Conservation (phyloP, 768 basidiomycete species). For the Mycena belliarum region DNA sequence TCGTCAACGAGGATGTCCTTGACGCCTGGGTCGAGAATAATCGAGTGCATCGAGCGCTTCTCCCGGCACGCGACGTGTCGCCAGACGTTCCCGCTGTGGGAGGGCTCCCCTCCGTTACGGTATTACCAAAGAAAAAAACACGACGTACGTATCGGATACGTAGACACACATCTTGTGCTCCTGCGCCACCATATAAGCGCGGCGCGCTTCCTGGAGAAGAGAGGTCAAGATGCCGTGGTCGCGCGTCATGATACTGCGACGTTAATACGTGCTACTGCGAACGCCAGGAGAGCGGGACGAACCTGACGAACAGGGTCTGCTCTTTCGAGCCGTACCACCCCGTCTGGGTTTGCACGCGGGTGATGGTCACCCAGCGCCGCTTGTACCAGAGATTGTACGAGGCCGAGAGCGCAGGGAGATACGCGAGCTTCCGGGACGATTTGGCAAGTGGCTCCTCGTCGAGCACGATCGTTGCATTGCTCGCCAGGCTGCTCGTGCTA, state of each 20-base stretch:
- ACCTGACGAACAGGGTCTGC: slow-evolving; percentile 34
- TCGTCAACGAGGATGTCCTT: slow-evolving; percentile 60
- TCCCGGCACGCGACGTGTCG: slow-evolving; percentile 49
- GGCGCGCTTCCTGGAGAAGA: slow-evolving; percentile 45
- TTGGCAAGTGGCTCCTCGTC: slow-evolving; percentile 26
- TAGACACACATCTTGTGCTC: slow-evolving; percentile 45
- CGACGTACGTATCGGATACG: slow-evolving; percentile 37
- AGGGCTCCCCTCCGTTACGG: neutral
- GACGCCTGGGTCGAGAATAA: slow-evolving; percentile 61
- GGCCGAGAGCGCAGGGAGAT: slow-evolving; percentile 29
- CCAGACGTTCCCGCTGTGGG: slow-evolving; percentile 41
- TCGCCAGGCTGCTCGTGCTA: slow-evolving; percentile 36
- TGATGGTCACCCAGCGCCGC: slow-evolving; percentile 30
- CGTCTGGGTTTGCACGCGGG: slow-evolving; percentile 27
- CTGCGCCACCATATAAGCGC: slow-evolving; percentile 38
- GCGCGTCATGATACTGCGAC: slow-evolving; percentile 44
- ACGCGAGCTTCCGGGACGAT: slow-evolving; percentile 29
- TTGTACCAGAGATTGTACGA: slow-evolving; percentile 40
- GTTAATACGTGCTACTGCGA: slow-evolving; percentile 3
- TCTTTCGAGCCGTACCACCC: slow-evolving; percentile 24
- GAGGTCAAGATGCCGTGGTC: slow-evolving; percentile 35
- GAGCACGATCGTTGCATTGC: slow-evolving; percentile 27
- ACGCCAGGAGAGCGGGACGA: slow-evolving; percentile 1
- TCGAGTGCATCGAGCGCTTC: slow-evolving; percentile 56
- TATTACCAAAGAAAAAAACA: neutral